Percentiles rank a stretch among this genome's conserved stretches.
phyloP scores from a whole-genome alignment of 169 alveolate species.

The Amoebophrya sp. region DNA sequence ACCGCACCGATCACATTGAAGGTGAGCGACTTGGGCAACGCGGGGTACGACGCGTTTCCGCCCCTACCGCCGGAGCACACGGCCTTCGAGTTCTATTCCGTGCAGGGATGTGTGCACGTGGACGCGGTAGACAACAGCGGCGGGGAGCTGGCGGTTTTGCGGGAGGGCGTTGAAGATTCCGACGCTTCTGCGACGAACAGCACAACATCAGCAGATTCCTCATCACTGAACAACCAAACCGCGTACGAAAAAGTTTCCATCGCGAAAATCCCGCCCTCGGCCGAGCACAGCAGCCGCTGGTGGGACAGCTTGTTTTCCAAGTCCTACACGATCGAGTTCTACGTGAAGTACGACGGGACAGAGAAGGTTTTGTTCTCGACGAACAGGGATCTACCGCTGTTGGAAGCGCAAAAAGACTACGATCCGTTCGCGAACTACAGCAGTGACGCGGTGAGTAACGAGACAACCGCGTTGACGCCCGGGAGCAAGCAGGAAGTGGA shows the following conservation, averaged over 20 bases:
- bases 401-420: neutral
- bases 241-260: neutral
- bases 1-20: neutral
- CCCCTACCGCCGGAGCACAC: conserved; percentile 12
- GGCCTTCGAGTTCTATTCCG: neutral
- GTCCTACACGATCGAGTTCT: neutral
- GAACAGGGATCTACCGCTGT: neutral
- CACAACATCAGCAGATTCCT: no score
- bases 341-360: neutral
- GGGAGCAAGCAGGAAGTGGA: neutral
- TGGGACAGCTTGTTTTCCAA: neutral
- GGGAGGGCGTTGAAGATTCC: no score
- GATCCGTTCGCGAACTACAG: neutral
- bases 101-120: neutral
- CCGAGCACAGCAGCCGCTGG: neutral
- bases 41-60: neutral
- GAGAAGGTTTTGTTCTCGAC: neutral
- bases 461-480: no score
- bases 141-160: neutral
- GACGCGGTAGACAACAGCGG: neutral
- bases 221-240: no score
- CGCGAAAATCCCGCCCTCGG: neutral
- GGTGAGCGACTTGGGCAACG: neutral
- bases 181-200: no score
- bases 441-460: no score